Evolutionary conservation across 352 stramenopile genomes (phyloP).

Genomic region (Pythium oligandrum): DNA sequence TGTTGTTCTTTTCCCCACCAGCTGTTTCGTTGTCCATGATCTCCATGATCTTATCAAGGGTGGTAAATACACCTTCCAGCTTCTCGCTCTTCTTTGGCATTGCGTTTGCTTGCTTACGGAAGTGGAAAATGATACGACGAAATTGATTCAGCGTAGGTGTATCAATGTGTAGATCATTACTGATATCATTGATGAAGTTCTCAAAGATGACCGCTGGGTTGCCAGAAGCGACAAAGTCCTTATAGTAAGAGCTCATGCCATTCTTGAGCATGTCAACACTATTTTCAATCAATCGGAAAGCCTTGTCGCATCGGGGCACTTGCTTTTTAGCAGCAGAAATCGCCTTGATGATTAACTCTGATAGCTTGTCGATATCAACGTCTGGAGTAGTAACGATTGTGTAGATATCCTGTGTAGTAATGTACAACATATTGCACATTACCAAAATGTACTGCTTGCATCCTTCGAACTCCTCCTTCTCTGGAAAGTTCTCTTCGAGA

Average conservation of each 20-base stretch:
- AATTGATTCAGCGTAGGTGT: constrained; percentile 1
- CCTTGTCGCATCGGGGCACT: constrained; percentile 2
- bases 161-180: constrained; percentile 1
- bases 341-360: constrained; percentile 1
- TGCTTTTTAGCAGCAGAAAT: constrained; percentile 4
- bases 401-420: constrained; percentile 4
- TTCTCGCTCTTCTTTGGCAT: not conserved
- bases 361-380: constrained; percentile 6
- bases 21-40: constrained; percentile 6
- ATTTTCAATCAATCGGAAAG: constrained; percentile 4
- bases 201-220: constrained; percentile 5
- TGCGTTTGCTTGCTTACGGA: constrained; percentile 2
- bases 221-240: constrained; percentile 3
- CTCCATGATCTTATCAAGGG: constrained; percentile 5
- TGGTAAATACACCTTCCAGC: constrained; percentile 2
- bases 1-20: no score
- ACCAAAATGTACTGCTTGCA: constrained; percentile 7
- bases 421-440: constrained; percentile 5
- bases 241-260: constrained; percentile 4
- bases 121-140: constrained; percentile 3
- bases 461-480: constrained; percentile 2
- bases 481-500: constrained; percentile 4
- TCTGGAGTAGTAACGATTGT: constrained; percentile 2
- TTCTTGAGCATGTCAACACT: constrained; percentile 4
- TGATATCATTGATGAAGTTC: constrained; percentile 7